Evolutionary conservation across 2,329 filamentous ascomycete genomes (phyloP).

Genomic region (Metarhizium brunneum): DNA sequence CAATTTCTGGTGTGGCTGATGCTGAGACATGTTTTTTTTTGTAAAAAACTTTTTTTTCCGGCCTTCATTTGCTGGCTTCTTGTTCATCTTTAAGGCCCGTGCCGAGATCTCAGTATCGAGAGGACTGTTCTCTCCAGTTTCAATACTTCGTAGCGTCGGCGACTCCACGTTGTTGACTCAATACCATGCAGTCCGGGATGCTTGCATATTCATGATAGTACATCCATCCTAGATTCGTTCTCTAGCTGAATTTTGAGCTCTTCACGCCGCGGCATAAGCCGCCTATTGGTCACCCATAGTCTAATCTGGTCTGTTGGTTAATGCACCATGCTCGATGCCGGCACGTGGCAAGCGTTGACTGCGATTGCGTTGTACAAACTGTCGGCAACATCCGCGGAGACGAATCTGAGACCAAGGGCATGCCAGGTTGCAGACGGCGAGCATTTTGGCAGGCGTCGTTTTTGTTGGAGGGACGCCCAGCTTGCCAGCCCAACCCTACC

Average conservation of each 20-base stretch:
- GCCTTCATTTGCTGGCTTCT: not conserved
- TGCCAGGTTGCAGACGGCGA: too few species aligned
- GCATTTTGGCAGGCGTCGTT: too few species aligned
- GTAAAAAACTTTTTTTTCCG: too few species aligned
- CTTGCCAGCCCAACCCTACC: not conserved
- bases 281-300: not conserved
- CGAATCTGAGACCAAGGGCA: not conserved
- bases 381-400: constrained; percentile 2
- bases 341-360: not conserved
- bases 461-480: not conserved
- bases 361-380: not conserved
- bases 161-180: too few species aligned
- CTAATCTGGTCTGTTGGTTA: not conserved
- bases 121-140: too few species aligned
- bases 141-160: too few species aligned
- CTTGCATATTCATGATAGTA: not conserved
- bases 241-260: not conserved
- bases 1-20: not conserved
- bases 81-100: not conserved
- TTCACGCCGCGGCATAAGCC: not conserved
- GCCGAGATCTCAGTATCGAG: not conserved
- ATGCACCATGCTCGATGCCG: not conserved
- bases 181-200: not conserved
- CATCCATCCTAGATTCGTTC: not conserved
- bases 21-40: not conserved